phyloP scores from a whole-genome alignment of 495 filamentous ascomycete genomes.

The Hapsidospora chrysogenum region DNA sequence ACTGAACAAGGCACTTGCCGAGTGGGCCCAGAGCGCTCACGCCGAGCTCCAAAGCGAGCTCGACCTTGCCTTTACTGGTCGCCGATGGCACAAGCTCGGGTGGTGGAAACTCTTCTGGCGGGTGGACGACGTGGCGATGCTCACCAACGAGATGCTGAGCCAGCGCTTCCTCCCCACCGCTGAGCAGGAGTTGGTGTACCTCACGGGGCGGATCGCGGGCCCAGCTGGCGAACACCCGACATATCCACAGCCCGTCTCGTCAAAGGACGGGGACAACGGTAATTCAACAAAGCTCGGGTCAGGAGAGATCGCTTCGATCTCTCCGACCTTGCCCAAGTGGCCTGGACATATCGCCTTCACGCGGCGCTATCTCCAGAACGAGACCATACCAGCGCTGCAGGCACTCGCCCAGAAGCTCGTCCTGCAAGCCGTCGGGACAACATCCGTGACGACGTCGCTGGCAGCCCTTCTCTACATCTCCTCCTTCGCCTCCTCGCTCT shows the following conservation, averaged over 20 bases:
- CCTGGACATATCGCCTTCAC: slow-evolving; percentile 36
- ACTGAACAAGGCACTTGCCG: slow-evolving; percentile 39
- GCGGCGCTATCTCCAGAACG: slow-evolving; percentile 40
- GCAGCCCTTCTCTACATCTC: slow-evolving; percentile 55
- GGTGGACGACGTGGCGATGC: slow-evolving; percentile 75
- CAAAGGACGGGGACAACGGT: background rate
- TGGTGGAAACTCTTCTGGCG: slow-evolving; percentile 98
- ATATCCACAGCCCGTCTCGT: slow-evolving; percentile 4
- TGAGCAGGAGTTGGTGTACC: slow-evolving; percentile 59
- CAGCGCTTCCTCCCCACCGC: slow-evolving; percentile 56
- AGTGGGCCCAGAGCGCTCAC: slow-evolving; percentile 68
- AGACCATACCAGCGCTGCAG: slow-evolving; percentile 60
- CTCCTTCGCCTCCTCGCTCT: slow-evolving; percentile 30
- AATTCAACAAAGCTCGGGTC: background rate
- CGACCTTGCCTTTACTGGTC: slow-evolving; percentile 51
- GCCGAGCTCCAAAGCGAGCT: slow-evolving; percentile 66
- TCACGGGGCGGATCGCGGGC: slow-evolving; percentile 64
- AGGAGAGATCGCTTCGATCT: background rate
- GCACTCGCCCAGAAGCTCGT: slow-evolving; percentile 64
- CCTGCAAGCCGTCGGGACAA: slow-evolving; percentile 52
- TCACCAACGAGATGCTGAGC: slow-evolving; percentile 59
- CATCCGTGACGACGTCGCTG: slow-evolving; percentile 43
- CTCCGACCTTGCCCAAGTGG: slow-evolving; percentile 12
- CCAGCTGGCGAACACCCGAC: slow-evolving; percentile 16
- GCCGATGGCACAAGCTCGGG: slow-evolving; percentile 53